These are phyloP conservation scores for Aspergillus versicolor DNA, from an alignment of 2,329 filamentous ascomycete genomes.

Conservation along the genomic window DNA sequence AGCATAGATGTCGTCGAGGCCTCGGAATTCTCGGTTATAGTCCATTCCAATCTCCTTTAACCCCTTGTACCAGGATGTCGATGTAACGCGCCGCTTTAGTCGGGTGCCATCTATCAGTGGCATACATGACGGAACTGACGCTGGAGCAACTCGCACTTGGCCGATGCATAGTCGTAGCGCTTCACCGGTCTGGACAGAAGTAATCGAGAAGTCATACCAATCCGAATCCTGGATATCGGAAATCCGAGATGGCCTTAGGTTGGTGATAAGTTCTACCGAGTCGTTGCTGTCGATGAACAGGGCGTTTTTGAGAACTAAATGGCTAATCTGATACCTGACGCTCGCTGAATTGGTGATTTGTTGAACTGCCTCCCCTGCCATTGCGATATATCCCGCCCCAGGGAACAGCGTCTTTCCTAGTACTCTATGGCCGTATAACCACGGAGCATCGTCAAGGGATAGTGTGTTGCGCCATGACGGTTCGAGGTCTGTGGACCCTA, in stretches of 20 bases:
- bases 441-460: conserved; percentile 30
- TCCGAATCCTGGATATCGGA: conserved; percentile 7
- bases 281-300: neutral
- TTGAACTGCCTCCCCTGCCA: conserved; percentile 9
- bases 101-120: no score
- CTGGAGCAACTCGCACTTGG: neutral
- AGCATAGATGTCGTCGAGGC: conserved; percentile 12
- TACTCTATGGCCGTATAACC: conserved; percentile 37
- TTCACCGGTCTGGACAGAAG: neutral
- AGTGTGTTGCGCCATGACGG: conserved; percentile 36
- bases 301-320: neutral
- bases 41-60: conserved; percentile 9
- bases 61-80: conserved; percentile 4
- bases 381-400: conserved; percentile 29
- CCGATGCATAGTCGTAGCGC: conserved; percentile 16
- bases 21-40: conserved; percentile 14
- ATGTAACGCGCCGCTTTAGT: neutral
- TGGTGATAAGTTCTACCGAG: conserved; percentile 16
- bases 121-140: neutral
- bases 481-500: conserved; percentile 26
- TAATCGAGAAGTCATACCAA: conserved; percentile 17
- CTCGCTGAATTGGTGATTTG: neutral
- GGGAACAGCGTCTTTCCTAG: conserved; percentile 32
- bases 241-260: conserved; percentile 1
- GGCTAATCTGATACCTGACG: neutral